Percentiles rank a stretch among this genome's conserved stretches.
phyloP scores from a whole-genome alignment of 2,329 filamentous ascomycete species.

The Phialemoniopsis sp. region DNA sequence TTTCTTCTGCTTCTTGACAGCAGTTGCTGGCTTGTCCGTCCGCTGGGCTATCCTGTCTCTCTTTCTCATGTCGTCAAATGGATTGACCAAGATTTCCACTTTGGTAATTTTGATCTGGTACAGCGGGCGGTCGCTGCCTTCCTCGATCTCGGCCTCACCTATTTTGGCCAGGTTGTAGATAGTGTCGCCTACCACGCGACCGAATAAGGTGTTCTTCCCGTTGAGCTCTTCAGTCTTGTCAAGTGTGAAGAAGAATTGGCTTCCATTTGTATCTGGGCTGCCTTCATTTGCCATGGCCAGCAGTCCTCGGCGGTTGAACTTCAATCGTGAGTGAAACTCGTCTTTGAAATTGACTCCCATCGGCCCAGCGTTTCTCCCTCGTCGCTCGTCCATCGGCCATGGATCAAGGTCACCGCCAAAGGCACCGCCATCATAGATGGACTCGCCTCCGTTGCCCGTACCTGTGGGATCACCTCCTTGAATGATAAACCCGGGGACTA shows the following conservation, averaged over 20 bases:
- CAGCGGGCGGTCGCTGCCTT: constrained; percentile 75
- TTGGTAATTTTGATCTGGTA: constrained; percentile 78
- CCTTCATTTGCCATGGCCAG: constrained; percentile 96
- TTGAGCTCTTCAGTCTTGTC: constrained; percentile 81
- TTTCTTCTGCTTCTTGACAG: constrained; percentile 60
- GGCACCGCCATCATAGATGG: constrained; percentile 83
- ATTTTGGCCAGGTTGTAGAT: constrained; percentile 96
- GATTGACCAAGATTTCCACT: constrained; percentile 75
- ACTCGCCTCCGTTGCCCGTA: constrained; percentile 86
- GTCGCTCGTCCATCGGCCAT: constrained; percentile 63
- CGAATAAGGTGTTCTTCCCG: constrained; percentile 90
- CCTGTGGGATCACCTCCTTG: constrained; percentile 95
- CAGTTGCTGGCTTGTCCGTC: constrained; percentile 35
- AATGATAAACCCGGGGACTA: constrained; percentile 87
- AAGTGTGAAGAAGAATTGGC: constrained; percentile 95
- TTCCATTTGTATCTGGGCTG: constrained; percentile 74
- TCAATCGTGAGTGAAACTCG: constrained; percentile 87
- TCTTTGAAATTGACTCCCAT: constrained; percentile 65
- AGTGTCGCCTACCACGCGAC: constrained; percentile 85
- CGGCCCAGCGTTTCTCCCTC: constrained; percentile 55
- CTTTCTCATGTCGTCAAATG: constrained; percentile 77
- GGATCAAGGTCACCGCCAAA: constrained; percentile 70
- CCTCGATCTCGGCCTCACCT: constrained; percentile 78
- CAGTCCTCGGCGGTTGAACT: constrained; percentile 86
- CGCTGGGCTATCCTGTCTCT: constrained; percentile 53